Evolutionary conservation across 1,139 yeast species (phyloP).

Genomic region (Yamadazyma friedrichii): DNA sequence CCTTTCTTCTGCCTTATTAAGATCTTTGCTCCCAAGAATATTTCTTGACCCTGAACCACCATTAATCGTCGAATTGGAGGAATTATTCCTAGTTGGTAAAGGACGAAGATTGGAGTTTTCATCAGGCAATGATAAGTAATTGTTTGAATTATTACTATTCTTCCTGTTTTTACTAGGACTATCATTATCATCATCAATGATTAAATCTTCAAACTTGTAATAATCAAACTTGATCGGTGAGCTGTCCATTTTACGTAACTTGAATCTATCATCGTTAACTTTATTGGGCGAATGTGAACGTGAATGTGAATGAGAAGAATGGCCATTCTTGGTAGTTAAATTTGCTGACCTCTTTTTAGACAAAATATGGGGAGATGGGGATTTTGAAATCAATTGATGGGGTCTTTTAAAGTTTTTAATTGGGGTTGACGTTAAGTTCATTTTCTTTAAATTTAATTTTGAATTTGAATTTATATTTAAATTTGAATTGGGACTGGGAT

Average conservation of each 20-base stretch:
- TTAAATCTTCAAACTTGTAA: constrained; percentile 30
- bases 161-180: constrained; percentile 36
- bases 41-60: not conserved
- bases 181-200: constrained; percentile 21
- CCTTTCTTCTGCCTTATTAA: constrained; percentile 1
- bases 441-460: not conserved
- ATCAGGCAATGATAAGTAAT: not conserved
- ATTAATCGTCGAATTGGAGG: not conserved
- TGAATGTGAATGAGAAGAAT: no score
- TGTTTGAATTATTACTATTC: constrained; percentile 1
- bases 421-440: constrained; percentile 11
- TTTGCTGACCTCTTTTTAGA: constrained; percentile 11
- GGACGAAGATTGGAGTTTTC: not conserved
- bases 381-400: constrained; percentile 45
- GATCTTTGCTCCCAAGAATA: not conserved
- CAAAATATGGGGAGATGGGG: constrained; percentile 36
- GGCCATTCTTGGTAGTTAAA: not conserved
- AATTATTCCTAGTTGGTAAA: not conserved
- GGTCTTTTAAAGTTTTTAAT: constrained; percentile 47
- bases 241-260: constrained; percentile 18
- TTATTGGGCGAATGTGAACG: not conserved
- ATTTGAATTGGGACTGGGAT: constrained; percentile 5
- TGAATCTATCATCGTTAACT: constrained; percentile 8
- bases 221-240: constrained; percentile 25
- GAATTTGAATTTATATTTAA: not conserved